Evolutionary conservation across 2,329 filamentous ascomycete genomes (phyloP), one percentile per base, ranked within the genome.

Genomic region (Colletotrichum abscissum): DNA sequence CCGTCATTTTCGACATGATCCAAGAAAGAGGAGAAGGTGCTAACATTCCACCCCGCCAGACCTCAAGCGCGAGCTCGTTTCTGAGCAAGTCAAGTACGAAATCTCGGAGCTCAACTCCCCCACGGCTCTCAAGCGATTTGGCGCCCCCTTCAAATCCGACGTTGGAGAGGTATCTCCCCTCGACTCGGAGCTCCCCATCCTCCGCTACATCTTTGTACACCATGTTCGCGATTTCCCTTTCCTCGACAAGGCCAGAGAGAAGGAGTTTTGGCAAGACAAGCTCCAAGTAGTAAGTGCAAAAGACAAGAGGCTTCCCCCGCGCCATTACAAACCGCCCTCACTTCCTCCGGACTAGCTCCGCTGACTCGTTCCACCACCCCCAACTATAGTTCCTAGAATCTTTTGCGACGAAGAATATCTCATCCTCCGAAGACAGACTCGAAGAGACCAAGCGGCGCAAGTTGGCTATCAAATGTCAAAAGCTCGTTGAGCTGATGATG

Each of bases 231-330:
- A 98, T 79, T 99, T 99, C 79, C 97, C 97, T 1, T 99, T 99
- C 80, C 90, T 99, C 76, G 95, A 99, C 84, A 95, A 97, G 87
- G 97, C 97, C 26, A 93, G 91, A 80, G 97, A 99, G 88, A 98
- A 98, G 89, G 97, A 99, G 84, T 99, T 99, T 80, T 99, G 97
- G 97, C 97, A 99, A 85, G 95, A 98, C 81, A 98, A 97, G 83
- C 87, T 99, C 74, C 97, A 99, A 86, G 91, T 95, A 80, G 94
- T 97, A 85, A 77, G 93, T 92, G 56, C 28, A 46, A 58, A 3
- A 33, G 30, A 33, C 30, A 33, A 33, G 30, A 28, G 38, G 55
- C 12, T 24, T 74, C 63, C 22, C 38, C 56, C 14, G 24, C 26
- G 16, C 24, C 11, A 30, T 35, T 24, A 56, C 24, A 14, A 26